phyloP scores from a whole-genome alignment of 2,329 filamentous ascomycete genomes.

The Aaosphaeria arxii region DNA sequence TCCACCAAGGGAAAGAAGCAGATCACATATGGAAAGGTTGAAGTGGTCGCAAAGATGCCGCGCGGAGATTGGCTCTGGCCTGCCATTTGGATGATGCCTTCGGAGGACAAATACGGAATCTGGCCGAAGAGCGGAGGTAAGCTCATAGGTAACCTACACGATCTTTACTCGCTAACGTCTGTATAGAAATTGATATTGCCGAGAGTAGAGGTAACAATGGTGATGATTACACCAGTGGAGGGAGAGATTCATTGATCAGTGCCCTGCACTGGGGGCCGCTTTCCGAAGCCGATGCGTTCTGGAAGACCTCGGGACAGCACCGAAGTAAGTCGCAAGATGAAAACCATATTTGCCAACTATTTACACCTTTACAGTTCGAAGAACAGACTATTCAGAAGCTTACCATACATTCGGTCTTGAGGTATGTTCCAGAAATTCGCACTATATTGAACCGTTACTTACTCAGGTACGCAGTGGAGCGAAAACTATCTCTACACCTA shows the following conservation, averaged over 20 bases:
- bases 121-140: constrained; percentile 67
- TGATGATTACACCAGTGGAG: constrained; percentile 68
- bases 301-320: constrained; percentile 16
- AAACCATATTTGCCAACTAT: not conserved
- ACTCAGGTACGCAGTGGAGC: constrained; percentile 54
- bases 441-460: not conserved
- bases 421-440: constrained; percentile 1
- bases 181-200: constrained; percentile 71
- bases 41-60: constrained; percentile 73
- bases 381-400: constrained; percentile 62
- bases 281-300: constrained; percentile 17
- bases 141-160: not conserved
- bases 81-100: constrained; percentile 67
- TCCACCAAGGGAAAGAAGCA: constrained; percentile 65
- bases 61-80: constrained; percentile 83
- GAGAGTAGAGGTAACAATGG: constrained; percentile 75
- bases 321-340: constrained; percentile 15
- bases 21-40: constrained; percentile 76
- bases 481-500: constrained; percentile 84
- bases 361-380: not conserved
- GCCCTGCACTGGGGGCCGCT: constrained; percentile 71
- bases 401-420: constrained; percentile 68
- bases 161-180: not conserved
- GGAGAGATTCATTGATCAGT: constrained; percentile 74
- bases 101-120: constrained; percentile 64